Conservation (phyloP, 192 early-diverging fungal species). For the Coemansia sp. region DNA sequence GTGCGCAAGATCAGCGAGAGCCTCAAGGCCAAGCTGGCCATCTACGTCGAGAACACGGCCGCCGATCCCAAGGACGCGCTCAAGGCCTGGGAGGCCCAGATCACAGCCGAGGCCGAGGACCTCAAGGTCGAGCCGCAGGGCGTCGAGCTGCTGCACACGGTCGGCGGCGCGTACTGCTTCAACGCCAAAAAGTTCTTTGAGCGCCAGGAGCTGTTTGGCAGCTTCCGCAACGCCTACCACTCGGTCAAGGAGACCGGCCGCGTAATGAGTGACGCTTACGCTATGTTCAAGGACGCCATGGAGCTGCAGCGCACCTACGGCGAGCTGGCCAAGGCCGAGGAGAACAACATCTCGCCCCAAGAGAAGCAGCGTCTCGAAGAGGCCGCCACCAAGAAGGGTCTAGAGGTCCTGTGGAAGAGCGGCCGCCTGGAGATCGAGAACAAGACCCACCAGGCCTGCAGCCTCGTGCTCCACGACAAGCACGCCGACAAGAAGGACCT, state of each 20-base stretch:
- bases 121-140: constrained; percentile 90
- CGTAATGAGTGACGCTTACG: constrained; percentile 84
- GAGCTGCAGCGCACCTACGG: constrained; percentile 88
- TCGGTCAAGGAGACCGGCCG: constrained; percentile 83
- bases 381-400: constrained; percentile 67
- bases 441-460: constrained; percentile 90
- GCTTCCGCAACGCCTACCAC: constrained; percentile 62
- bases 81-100: constrained; percentile 61
- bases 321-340: constrained; percentile 86
- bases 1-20: constrained; percentile 68
- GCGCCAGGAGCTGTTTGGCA: constrained; percentile 63
- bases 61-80: constrained; percentile 53
- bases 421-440: constrained; percentile 92
- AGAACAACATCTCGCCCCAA: constrained; percentile 64
- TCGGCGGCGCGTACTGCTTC: constrained; percentile 85
- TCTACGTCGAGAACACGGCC: constrained; percentile 62
- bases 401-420: constrained; percentile 89
- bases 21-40: constrained; percentile 67
- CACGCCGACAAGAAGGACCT: constrained; percentile 50
- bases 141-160: constrained; percentile 85
- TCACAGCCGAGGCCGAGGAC: constrained; percentile 75
- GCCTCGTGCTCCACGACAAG: constrained; percentile 68
- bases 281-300: constrained; percentile 84
- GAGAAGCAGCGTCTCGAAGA: constrained; percentile 65
- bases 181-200: constrained; percentile 83